Evolutionary conservation across 805 yeast genomes (phyloP), one percentile per base, ranked within the genome.

Genomic region (Cyberlindnera galapagoensis): DNA sequence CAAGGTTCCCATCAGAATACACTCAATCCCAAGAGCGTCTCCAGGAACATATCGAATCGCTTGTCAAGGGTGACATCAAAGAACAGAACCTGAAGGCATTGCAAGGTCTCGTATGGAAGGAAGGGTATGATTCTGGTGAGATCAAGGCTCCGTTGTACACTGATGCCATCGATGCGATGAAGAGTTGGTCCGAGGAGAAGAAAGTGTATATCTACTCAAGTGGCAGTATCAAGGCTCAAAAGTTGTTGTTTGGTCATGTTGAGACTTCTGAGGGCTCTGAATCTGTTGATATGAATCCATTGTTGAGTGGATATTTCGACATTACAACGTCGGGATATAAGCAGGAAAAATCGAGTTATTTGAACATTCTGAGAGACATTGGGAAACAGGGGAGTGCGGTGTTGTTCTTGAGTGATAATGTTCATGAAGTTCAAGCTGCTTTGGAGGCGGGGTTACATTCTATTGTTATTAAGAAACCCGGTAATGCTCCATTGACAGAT

Each of bases 161-260:
- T 0, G 97, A 88, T 55, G 88, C 92, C 1, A 65, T 83, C 28
- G 58, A 59, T 0, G 69, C 71, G 26, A 71, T 87, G 32, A 43
- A 62, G 30, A 34, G 47, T 3, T 70, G 77, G 72, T 36, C 47
- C 2, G 25, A 28, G 4, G 41, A 47, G 1, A 43, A 42, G 20
- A 59, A 60, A 3, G 60, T 85, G 0, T 82, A 67, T 50, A 85
- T 88, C 13, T 88, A 88, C 58, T 86, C 96, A 0, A 82, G 94
- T 18, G 97, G 97, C 1, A 79, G 92, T 26, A 75, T 88, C 16
- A 71, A 76, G 38, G 97, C 97, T 1, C 97, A 88, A 47, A 80
- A 78, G 46, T 60, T 88, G 39, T 58, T 88, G 36, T 85, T 88
- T 50, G 67, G 66, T 0, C 71, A 82, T 51, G 88, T 82, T 8